Percentiles rank a stretch among this genome's conserved stretches.
phyloP scores from a whole-genome alignment of 768 basidiomycete species.

The Stropharia rugosoannulata region DNA sequence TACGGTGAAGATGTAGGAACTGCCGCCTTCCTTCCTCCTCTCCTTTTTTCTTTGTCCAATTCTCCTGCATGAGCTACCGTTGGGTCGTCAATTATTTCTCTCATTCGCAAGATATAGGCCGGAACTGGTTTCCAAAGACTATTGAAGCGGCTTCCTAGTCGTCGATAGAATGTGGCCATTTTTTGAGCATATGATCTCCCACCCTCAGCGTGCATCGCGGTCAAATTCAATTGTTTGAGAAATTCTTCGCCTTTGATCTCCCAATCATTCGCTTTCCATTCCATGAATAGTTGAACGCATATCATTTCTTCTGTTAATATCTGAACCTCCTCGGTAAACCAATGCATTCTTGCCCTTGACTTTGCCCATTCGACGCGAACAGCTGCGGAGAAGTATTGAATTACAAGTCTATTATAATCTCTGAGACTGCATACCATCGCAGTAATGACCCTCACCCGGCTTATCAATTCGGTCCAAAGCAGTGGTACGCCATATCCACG shows the following conservation, averaged over 20 bases:
- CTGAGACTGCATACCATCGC: neutral
- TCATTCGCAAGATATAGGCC: neutral
- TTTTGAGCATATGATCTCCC: neutral
- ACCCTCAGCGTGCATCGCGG: neutral
- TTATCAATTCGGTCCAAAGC: neutral
- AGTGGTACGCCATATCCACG: neutral
- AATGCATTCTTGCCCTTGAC: neutral
- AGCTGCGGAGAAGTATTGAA: neutral
- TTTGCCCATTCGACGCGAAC: neutral
- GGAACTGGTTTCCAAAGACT: neutral
- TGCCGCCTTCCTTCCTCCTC: too few relatives aligned
- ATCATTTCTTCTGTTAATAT: neutral
- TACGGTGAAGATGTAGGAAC: neutral
- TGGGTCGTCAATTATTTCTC: neutral
- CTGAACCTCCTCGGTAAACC: neutral
- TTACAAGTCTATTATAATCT: neutral
- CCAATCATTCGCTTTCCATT: neutral
- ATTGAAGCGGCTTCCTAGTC: neutral
- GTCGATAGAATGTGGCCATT: neutral
- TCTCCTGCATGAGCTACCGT: neutral
- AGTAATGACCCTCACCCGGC: neutral
- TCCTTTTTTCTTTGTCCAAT: neutral
- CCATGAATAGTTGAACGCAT: neutral
- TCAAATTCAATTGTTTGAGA: neutral
- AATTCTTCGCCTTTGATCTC: neutral